A percentile compares a stretch with the other conserved stretches of the same genome.
phyloP scores from a whole-genome alignment of 306 rosid genomes.

The Dalbergia cochinchinensis region DNA sequence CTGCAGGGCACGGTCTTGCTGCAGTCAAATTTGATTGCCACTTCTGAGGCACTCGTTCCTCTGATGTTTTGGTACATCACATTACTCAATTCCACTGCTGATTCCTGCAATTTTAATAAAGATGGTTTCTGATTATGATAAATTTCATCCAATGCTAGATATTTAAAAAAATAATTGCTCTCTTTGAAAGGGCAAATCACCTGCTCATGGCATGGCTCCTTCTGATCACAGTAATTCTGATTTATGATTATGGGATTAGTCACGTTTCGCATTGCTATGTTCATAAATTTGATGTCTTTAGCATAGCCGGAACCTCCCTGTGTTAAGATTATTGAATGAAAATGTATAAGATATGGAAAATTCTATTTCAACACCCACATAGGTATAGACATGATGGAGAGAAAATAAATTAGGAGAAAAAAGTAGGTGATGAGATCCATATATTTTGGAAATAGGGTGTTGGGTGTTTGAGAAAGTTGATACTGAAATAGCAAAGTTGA shows the following conservation, averaged over 20 bases:
- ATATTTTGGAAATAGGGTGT: too few species aligned
- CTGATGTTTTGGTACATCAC: conserved; percentile 62
- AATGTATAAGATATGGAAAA: neutral
- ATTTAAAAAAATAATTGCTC: neutral
- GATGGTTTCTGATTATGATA: neutral
- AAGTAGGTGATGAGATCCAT: too few species aligned
- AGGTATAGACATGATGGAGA: too few species aligned
- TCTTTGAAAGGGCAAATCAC: conserved; percentile 38
- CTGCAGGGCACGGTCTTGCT: conserved; percentile 60
- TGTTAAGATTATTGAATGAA: conserved; percentile 20
- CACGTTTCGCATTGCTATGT: conserved; percentile 72
- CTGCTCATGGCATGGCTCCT: conserved; percentile 61
- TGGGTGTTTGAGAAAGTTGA: too few species aligned
- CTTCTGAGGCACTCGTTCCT: conserved; percentile 84
- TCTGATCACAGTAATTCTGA: conserved; percentile 83
- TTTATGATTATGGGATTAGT: conserved; percentile 84
- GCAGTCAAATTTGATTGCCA: conserved; percentile 71
- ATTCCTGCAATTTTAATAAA: conserved; percentile 46
- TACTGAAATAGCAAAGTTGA: too few species aligned
- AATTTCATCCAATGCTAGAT: neutral
- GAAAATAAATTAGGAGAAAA: too few species aligned
- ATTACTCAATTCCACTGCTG: conserved; percentile 72
- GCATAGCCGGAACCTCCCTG: conserved; percentile 92
- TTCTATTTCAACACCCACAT: too few species aligned
- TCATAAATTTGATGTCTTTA: conserved; percentile 59